Evolutionary conservation across 2,329 filamentous ascomycete genomes (phyloP).

Genomic region (Colletotrichum ledebouriae): DNA sequence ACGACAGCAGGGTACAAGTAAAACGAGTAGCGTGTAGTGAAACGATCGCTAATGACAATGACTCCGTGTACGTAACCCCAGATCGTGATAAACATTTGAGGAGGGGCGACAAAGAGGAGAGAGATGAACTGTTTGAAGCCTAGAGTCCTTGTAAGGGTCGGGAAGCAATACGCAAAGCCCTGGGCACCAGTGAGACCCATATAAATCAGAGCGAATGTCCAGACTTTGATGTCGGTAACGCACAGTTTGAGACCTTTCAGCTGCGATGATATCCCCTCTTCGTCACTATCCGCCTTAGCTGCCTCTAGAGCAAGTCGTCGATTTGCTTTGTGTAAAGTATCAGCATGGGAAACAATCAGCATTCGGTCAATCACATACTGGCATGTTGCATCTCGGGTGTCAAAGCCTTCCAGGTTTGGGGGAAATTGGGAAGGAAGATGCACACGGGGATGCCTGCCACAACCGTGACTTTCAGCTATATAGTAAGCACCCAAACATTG

Average conservation of each 20-base stretch:
- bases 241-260: conserved; percentile 65
- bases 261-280: conserved; percentile 61
- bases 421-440: conserved; percentile 51
- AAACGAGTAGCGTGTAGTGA: conserved; percentile 40
- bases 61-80: conserved; percentile 61
- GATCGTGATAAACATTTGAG: conserved; percentile 63
- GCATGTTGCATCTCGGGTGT: conserved; percentile 60
- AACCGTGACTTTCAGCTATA: conserved; percentile 12
- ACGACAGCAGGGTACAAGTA: conserved; percentile 31
- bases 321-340: conserved; percentile 6
- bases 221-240: conserved; percentile 63
- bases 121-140: conserved; percentile 28
- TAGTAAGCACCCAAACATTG: not conserved
- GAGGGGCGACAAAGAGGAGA: conserved; percentile 52
- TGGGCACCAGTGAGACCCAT: conserved; percentile 32
- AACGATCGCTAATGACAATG: conserved; percentile 27
- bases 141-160: conserved; percentile 33
- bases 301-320: conserved; percentile 60
- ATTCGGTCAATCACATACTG: not conserved
- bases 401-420: conserved; percentile 58
- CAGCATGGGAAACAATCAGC: not conserved
- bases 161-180: conserved; percentile 40
- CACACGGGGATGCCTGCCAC: conserved; percentile 47
- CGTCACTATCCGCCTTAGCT: conserved; percentile 62
- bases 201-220: conserved; percentile 50